phyloP scores from a whole-genome alignment of 345 rosid genomes.

The Eucalyptus microcorys region DNA sequence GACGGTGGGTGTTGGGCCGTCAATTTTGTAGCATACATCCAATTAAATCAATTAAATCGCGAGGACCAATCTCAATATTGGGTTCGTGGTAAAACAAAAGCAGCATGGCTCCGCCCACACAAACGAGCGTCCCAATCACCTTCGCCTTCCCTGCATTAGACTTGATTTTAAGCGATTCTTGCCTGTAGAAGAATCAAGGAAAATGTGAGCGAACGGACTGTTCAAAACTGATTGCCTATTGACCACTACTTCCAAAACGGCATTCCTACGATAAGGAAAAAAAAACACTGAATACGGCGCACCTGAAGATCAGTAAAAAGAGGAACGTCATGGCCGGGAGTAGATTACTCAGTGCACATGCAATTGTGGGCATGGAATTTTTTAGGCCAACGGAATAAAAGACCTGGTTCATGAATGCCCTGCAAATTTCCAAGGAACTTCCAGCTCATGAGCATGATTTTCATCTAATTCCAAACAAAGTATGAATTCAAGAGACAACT shows the following conservation, averaged over 20 bases:
- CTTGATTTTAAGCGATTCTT: neutral
- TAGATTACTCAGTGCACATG: constrained; percentile 59
- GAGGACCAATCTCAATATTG: constrained; percentile 38
- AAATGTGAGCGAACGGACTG: neutral
- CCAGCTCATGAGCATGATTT: neutral
- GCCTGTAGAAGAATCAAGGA: neutral
- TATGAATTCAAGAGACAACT: neutral
- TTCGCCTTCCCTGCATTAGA: constrained; percentile 18
- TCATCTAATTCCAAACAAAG: neutral
- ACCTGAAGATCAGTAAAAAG: constrained; percentile 67
- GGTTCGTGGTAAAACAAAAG: constrained; percentile 73
- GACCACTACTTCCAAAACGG: neutral
- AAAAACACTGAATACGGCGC: too few species aligned
- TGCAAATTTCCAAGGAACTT: neutral
- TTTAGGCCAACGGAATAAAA: constrained; percentile 69
- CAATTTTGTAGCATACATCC: constrained; percentile 26
- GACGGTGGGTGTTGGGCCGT: neutral
- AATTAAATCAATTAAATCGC: constrained; percentile 33
- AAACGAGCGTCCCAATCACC: constrained; percentile 50
- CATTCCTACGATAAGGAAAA: neutral
- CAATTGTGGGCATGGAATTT: constrained; percentile 63
- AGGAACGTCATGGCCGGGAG: constrained; percentile 77
- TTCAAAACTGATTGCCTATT: too few species aligned
- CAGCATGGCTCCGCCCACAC: constrained; percentile 84
- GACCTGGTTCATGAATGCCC: constrained; percentile 58